Evolutionary conservation across 2,329 filamentous ascomycete genomes (phyloP).

Genomic region (Stachybotrys chlorohalonatus): DNA sequence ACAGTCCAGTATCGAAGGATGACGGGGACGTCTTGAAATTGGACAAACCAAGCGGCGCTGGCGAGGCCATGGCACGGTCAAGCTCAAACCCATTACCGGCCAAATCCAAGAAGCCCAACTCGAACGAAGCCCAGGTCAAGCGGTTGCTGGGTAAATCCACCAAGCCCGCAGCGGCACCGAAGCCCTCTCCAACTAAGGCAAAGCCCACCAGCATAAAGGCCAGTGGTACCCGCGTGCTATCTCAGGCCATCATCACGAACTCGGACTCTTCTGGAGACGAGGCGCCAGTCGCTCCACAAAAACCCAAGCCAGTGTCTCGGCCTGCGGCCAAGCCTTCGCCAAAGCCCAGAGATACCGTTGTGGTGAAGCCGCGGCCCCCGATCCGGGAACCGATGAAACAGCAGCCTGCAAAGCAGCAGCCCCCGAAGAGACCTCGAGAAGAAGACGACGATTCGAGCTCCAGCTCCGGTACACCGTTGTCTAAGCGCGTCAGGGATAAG

Average conservation of each 20-base stretch:
- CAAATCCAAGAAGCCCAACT: slow-evolving; percentile 48
- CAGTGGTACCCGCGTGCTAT: slow-evolving; percentile 38
- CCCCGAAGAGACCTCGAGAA: slow-evolving; percentile 38
- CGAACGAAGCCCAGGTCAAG: slow-evolving; percentile 47
- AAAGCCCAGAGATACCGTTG: slow-evolving; percentile 21
- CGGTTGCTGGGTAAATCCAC: slow-evolving; percentile 31
- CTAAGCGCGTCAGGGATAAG: slow-evolving; percentile 47
- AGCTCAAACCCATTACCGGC: slow-evolving; percentile 39
- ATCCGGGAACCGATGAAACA: slow-evolving; percentile 22
- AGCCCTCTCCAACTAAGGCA: slow-evolving; percentile 32
- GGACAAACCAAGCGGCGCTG: slow-evolving; percentile 20
- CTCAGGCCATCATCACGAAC: slow-evolving; percentile 47
- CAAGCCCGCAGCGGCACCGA: slow-evolving; percentile 12
- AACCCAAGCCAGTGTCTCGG: slow-evolving; percentile 18
- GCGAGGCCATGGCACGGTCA: slow-evolving; percentile 38
- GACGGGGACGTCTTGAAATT: slow-evolving; percentile 18
- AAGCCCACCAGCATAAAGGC: slow-evolving; percentile 19
- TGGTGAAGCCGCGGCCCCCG: slow-evolving; percentile 23
- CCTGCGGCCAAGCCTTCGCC: slow-evolving; percentile 12
- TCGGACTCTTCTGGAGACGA: slow-evolving; percentile 46
- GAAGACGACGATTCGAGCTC: slow-evolving; percentile 48
- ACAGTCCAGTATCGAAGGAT: slow-evolving; percentile 31
- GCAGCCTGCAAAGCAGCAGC: slow-evolving; percentile 10
- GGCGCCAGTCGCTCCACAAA: slow-evolving; percentile 22
- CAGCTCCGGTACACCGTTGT: slow-evolving; percentile 48